These are phyloP conservation scores for Ganoderma lucidum DNA, from an alignment of 1,284 basidiomycete genomes.

Conservation along the genomic window DNA sequence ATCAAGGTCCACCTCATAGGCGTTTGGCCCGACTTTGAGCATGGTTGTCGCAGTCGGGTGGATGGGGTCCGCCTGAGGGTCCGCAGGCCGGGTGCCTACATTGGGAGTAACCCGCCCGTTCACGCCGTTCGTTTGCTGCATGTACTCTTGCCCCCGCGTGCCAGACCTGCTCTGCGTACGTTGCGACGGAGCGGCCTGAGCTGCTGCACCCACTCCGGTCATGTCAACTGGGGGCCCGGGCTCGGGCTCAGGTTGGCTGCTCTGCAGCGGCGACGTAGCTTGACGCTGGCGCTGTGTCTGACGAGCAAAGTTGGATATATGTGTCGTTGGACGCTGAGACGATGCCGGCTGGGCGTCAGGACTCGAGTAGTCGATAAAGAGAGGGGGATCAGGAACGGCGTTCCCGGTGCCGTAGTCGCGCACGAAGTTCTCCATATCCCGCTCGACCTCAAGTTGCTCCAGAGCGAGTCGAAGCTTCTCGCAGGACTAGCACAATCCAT, in stretches of 20 bases:
- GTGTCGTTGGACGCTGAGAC: slow-evolving; percentile 58
- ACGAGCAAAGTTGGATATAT: slow-evolving; percentile 66
- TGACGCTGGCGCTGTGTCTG: slow-evolving; percentile 57
- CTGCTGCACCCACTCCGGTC: slow-evolving; percentile 67
- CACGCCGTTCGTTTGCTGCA: slow-evolving; percentile 33
- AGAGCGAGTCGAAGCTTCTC: slow-evolving; percentile 85
- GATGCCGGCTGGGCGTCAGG: slow-evolving; percentile 69
- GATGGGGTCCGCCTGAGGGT: slow-evolving; percentile 62
- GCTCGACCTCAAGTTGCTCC: slow-evolving; percentile 84
- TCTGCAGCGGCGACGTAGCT: slow-evolving; percentile 45
- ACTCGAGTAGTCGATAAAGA: slow-evolving; percentile 81
- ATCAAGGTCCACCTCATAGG: slow-evolving; percentile 71
- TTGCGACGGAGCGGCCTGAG: slow-evolving; percentile 33
- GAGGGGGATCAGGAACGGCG: slow-evolving; percentile 84
- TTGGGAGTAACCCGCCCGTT: slow-evolving; percentile 35
- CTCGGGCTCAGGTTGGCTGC: slow-evolving; percentile 49
- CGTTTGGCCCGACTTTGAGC: slow-evolving; percentile 71
- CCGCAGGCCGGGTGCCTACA: slow-evolving; percentile 43
- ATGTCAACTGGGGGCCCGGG: slow-evolving; percentile 54
- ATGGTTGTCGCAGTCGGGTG: slow-evolving; percentile 63
- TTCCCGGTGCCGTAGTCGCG: slow-evolving; percentile 86
- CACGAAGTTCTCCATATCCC: slow-evolving; percentile 88
- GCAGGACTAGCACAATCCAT: slow-evolving; percentile 69
- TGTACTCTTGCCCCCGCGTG: slow-evolving; percentile 36
- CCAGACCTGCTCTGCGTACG: slow-evolving; percentile 45